Evolutionary conservation across 352 stramenopile genomes (phyloP).

Genomic region (Globisporangium heterothallicum): DNA sequence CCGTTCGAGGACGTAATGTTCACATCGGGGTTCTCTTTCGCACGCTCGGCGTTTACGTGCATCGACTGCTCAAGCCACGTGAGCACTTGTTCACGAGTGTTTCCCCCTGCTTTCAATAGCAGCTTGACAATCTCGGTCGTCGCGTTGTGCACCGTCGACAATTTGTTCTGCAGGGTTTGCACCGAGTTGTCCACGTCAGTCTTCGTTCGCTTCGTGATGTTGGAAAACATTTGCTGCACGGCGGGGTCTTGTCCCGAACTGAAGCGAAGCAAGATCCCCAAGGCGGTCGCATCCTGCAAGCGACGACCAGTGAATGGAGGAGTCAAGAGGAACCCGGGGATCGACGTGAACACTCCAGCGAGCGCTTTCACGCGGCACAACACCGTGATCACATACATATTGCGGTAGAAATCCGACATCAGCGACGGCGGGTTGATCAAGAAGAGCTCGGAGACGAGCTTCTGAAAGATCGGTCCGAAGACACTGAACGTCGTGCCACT

Average conservation of each 20-base stretch:
- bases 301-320: constrained; percentile 55
- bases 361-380: constrained; percentile 67
- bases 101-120: constrained; percentile 55
- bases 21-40: constrained; percentile 75
- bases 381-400: constrained; percentile 58
- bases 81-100: constrained; percentile 54
- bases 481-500: constrained; percentile 43
- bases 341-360: constrained; percentile 52
- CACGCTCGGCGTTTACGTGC: constrained; percentile 61
- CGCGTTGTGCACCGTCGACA: constrained; percentile 61
- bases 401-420: constrained; percentile 71
- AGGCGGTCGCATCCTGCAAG: constrained; percentile 72
- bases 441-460: constrained; percentile 73
- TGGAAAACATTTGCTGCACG: constrained; percentile 77
- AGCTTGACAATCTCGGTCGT: constrained; percentile 62
- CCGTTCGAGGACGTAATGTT: constrained; percentile 61
- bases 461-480: constrained; percentile 77
- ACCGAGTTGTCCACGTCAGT: constrained; percentile 75
- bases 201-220: constrained; percentile 82
- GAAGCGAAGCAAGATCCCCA: constrained; percentile 73
- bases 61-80: constrained; percentile 74
- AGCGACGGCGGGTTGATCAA: constrained; percentile 72
- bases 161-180: constrained; percentile 50
- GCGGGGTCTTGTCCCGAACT: constrained; percentile 64
- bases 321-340: constrained; percentile 68